These are phyloP conservation scores for Phytophthora hibernalis DNA, from an alignment of 352 stramenopile genomes.

Conservation along the genomic window DNA sequence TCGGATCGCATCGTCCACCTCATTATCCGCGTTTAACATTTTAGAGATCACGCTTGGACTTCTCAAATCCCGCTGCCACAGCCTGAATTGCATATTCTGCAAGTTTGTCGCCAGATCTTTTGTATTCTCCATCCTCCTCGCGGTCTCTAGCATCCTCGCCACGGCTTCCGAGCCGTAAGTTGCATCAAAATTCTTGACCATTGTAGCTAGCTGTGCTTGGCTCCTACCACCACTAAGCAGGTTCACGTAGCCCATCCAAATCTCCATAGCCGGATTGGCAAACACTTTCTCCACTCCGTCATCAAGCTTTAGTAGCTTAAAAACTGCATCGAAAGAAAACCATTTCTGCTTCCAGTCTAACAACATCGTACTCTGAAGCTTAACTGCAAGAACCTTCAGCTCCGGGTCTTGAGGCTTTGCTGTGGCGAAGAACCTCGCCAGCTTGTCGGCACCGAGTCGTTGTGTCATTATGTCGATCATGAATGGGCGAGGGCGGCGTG, in stretches of 20 bases:
- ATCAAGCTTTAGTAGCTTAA: constrained; percentile 6
- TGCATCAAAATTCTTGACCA: background rate
- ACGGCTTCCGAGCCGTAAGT: background rate
- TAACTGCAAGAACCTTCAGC: background rate
- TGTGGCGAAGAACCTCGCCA: background rate
- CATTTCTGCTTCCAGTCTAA: background rate
- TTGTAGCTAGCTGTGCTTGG: background rate
- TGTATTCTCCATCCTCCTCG: background rate
- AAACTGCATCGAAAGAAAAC: background rate
- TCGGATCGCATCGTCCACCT: background rate
- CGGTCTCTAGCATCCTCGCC: background rate
- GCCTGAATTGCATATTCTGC: background rate
- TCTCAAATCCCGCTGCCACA: background rate
- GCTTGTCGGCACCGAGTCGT: background rate
- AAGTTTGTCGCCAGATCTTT: background rate
- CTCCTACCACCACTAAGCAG: background rate
- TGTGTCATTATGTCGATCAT: background rate
- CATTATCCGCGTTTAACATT: background rate
- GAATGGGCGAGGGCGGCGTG: background rate
- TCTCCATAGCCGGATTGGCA: constrained; percentile 4
- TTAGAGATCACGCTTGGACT: background rate
- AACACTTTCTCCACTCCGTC: background rate
- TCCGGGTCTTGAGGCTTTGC: background rate
- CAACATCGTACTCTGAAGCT: background rate
- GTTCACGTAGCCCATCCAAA: constrained; percentile 9